A percentile compares a stretch with the other conserved stretches of the same genome.
Conservation (phyloP, 1,139 yeast species). For the Saccharomyces uvarum region DNA sequence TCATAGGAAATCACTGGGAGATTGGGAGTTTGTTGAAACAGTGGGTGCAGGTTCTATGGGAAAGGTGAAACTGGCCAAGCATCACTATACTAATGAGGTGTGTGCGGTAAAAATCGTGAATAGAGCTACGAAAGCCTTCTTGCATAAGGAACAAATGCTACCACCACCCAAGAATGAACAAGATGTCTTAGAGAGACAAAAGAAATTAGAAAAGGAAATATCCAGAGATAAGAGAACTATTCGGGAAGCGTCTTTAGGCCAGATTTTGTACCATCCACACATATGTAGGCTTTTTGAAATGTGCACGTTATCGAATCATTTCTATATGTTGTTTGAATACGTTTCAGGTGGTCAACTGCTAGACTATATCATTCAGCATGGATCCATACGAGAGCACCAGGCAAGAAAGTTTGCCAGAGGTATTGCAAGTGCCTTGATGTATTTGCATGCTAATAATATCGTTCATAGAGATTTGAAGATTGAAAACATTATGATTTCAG, state of each 20-base stretch:
- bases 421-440: slow-evolving; percentile 88
- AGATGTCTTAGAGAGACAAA: slow-evolving; percentile 53
- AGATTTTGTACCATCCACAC: slow-evolving; percentile 79
- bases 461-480: slow-evolving; percentile 95
- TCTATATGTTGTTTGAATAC: slow-evolving; percentile 91
- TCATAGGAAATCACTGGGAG: slow-evolving; percentile 84
- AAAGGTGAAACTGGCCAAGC: slow-evolving; percentile 87
- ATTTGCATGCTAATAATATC: slow-evolving; percentile 85
- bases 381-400: slow-evolving; percentile 80
- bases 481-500: slow-evolving; percentile 89
- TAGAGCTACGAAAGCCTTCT: slow-evolving; percentile 66
- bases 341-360: slow-evolving; percentile 96
- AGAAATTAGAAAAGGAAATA: slow-evolving; percentile 74
- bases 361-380: slow-evolving; percentile 93
- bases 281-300: slow-evolving; percentile 87
- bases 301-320: slow-evolving; percentile 91
- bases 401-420: slow-evolving; percentile 92
- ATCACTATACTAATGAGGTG: slow-evolving; percentile 57
- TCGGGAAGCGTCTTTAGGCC: slow-evolving; percentile 89
- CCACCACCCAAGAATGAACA: slow-evolving; percentile 54
- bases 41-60: slow-evolving; percentile 99
- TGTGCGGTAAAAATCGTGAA: slow-evolving; percentile 85
- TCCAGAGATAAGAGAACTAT: slow-evolving; percentile 86
- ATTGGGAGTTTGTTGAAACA: slow-evolving; percentile 91
- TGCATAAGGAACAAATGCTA: slow-evolving; percentile 67